phyloP scores from a whole-genome alignment of 768 basidiomycete genomes.

The Boletus rubescentipes region DNA sequence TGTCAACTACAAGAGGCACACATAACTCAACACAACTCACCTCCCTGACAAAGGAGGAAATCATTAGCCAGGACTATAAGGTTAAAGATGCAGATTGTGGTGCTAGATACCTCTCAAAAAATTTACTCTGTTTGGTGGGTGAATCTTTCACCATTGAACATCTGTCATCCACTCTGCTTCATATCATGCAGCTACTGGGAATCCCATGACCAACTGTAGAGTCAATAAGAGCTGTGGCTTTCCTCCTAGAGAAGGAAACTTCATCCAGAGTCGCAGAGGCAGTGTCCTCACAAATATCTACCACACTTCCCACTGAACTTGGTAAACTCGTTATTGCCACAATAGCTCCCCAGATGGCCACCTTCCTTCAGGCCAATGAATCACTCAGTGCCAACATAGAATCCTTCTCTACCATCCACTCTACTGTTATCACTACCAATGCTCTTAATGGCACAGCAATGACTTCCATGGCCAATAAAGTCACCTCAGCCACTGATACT shows the following conservation, averaged over 20 bases:
- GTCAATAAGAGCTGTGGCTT: neutral
- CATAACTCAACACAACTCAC: no score
- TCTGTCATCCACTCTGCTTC: neutral
- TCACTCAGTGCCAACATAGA: no score
- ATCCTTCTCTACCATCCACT: no score
- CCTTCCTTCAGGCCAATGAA: no score
- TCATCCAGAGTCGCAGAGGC: fast-evolving
- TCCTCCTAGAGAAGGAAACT: neutral
- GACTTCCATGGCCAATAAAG: no score
- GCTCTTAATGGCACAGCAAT: no score
- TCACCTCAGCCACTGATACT: no score
- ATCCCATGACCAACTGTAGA: neutral
- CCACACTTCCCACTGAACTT: neutral
- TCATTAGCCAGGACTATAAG: no score
- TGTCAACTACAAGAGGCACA: no score
- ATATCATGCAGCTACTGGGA: neutral
- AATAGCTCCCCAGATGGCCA: no score
- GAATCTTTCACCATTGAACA: neutral
- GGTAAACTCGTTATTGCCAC: neutral
- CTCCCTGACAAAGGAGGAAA: no score
- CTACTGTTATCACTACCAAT: no score
- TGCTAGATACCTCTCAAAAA: neutral
- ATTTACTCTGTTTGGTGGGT: neutral
- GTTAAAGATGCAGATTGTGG: neutral
- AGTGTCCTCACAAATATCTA: neutral